Evolutionary conservation across 768 basidiomycete genomes (phyloP).

Genomic region (Podaxis carcinomalis): DNA sequence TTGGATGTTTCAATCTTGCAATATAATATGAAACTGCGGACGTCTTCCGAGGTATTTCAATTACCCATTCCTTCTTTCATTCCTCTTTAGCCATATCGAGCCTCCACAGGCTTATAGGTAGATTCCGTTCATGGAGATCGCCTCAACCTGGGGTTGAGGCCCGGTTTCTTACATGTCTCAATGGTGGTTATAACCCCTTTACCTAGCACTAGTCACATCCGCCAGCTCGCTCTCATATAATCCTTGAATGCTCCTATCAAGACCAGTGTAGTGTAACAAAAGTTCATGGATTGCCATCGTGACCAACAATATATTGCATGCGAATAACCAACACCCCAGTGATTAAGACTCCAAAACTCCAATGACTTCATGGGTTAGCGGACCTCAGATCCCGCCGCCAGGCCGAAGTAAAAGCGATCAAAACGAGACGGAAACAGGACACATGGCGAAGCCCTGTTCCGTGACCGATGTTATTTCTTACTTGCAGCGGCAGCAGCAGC

Average conservation of each 20-base stretch:
- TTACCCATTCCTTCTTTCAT: not conserved
- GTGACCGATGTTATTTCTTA: conserved; percentile 31
- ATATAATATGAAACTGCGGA: not conserved
- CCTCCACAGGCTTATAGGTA: not conserved
- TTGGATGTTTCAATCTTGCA: not conserved
- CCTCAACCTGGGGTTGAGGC: not conserved
- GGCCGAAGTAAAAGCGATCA: not conserved
- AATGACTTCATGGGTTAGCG: not conserved
- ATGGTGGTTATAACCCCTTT: not conserved
- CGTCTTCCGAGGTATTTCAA: not conserved
- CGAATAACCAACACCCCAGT: not conserved
- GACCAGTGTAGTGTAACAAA: not conserved
- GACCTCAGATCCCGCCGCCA: not conserved
- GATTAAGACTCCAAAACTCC: not conserved
- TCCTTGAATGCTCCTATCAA: not conserved
- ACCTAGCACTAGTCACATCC: not conserved
- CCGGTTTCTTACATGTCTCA: not conserved
- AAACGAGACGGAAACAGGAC: not conserved
- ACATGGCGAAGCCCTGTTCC: not conserved
- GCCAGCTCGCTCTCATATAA: not conserved
- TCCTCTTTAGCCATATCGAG: conserved; percentile 5
- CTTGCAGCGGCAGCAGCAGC: conserved; percentile 22
- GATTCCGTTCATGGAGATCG: not conserved
- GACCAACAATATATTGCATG: not conserved
- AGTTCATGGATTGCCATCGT: not conserved